Percentiles rank a stretch among this genome's conserved stretches.
These are phyloP conservation scores for Arbutus unedo DNA, from an alignment of 148 eudicot species.

Conservation along the genomic window DNA sequence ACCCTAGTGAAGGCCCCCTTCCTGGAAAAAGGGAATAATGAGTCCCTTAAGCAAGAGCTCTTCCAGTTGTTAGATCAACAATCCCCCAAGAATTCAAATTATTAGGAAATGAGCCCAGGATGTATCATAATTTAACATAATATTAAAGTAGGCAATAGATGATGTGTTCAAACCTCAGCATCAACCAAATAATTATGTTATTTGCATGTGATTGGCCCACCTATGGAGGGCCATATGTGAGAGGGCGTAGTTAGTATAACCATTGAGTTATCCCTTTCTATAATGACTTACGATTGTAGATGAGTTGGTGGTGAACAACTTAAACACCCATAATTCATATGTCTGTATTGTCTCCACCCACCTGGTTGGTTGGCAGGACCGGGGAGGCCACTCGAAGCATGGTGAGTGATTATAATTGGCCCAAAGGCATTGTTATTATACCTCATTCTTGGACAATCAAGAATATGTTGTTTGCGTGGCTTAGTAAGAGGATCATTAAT, in stretches of 20 bases:
- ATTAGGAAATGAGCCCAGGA: background rate
- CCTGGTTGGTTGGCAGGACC: background rate
- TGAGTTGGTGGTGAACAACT: background rate
- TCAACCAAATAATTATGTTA: background rate
- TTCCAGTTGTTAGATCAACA: no score
- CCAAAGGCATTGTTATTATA: background rate
- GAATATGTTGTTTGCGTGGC: background rate
- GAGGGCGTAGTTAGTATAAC: background rate
- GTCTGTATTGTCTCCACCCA: background rate
- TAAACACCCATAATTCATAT: background rate
- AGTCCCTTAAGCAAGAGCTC: no score
- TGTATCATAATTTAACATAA: background rate
- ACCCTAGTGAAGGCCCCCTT: background rate
- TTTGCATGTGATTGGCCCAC: background rate
- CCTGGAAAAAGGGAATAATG: no score
- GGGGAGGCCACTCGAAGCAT: constrained; percentile 1
- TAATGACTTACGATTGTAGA: background rate
- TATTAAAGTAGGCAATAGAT: background rate
- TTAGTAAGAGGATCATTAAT: background rate
- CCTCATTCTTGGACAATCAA: background rate
- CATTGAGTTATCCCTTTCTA: background rate
- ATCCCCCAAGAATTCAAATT: no score
- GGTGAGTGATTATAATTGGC: background rate
- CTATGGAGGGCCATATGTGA: background rate
- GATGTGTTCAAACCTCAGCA: background rate